Percentiles rank a stretch among this genome's conserved stretches.
These are phyloP conservation scores for Hypoxylon fuscum DNA, from an alignment of 495 filamentous ascomycete genomes.

Conservation along the genomic window DNA sequence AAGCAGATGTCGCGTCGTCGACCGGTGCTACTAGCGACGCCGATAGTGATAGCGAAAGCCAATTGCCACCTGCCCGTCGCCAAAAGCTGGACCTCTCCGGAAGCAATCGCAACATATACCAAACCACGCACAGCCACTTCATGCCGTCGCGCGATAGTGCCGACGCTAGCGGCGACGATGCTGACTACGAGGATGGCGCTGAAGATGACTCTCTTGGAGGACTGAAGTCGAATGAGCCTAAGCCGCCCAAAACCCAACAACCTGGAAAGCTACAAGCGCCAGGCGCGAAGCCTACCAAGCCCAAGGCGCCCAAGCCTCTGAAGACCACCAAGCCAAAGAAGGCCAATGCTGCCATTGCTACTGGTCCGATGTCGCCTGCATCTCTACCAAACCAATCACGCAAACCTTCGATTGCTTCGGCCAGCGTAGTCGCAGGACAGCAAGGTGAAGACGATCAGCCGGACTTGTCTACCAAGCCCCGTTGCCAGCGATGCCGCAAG, in stretches of 20 bases:
- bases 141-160: conserved; percentile 70
- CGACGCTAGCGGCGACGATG: conserved; percentile 76
- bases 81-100: conserved; percentile 66
- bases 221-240: conserved; percentile 40
- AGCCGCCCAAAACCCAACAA: conserved; percentile 50
- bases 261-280: conserved; percentile 53
- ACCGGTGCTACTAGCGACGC: conserved; percentile 80
- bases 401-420: conserved; percentile 81
- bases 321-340: conserved; percentile 66
- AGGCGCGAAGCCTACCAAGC: conserved; percentile 53
- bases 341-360: conserved; percentile 35
- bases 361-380: conserved; percentile 72
- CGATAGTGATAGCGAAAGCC: conserved; percentile 79
- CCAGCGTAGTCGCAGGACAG: conserved; percentile 70
- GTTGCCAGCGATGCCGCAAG: conserved; percentile 97
- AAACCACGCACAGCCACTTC: conserved; percentile 70
- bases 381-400: conserved; percentile 73
- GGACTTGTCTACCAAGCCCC: conserved; percentile 90
- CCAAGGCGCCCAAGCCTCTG: conserved; percentile 57
- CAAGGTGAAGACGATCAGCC: conserved; percentile 81
- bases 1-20: conserved; percentile 86
- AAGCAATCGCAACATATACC: conserved; percentile 56
- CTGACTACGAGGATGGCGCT: conserved; percentile 65
- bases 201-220: conserved; percentile 34
- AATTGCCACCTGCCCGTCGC: conserved; percentile 68